Base-by-base conservation (phyloP, 1,139 yeast genomes). In the Pichia sp. region DNA sequence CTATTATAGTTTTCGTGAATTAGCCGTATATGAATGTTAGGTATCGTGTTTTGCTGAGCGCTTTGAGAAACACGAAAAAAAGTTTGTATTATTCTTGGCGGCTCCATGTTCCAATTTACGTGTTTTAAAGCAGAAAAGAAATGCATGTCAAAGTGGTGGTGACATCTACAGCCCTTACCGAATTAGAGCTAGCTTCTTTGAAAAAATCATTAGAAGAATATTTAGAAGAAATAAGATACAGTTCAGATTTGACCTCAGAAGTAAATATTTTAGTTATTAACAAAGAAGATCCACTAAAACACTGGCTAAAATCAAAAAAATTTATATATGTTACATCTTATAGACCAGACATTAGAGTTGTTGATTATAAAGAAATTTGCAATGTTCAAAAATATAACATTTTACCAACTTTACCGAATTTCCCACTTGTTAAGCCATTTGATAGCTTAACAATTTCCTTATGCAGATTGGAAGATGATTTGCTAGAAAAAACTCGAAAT, bases 311-410 rank as follows among this genome's bases (percentile, higher is more conserved):
- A 26, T 60, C 65, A 1, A 53, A 54, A 24, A 63, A 63, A 40
- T 63, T 55, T 40, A 59, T 56, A 51, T 85, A 74, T 62, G 80
- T 84, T 38, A 75, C 81, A 3, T 67, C 70, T 50, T 69, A 73
- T 49, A 68, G 95, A 48, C 70, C 73, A 35, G 92, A 85, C 58
- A 72, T 86, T 40, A 62, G 62, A 43, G 77, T 86, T 52, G 60
- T 86, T 15, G 63, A 68, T 7, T 72, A 76, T 1, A 71, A 71
- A 3, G 65, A 75, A 16, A 66, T 85, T 4, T 39, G 44, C 6
- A 11, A 38, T 35, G 15, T 4, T 6, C 16, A 18, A 13, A 18
- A 24, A 13, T 25, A 29, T 22, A 4, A 36, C 13, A 27, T 24
- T 23, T 3, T 23, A 7, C 8, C 18, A 16, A 9, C 36, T 4